These are phyloP conservation scores for Botrytis tulipae DNA, from an alignment of 2,329 filamentous ascomycete genomes.

Conservation along the genomic window DNA sequence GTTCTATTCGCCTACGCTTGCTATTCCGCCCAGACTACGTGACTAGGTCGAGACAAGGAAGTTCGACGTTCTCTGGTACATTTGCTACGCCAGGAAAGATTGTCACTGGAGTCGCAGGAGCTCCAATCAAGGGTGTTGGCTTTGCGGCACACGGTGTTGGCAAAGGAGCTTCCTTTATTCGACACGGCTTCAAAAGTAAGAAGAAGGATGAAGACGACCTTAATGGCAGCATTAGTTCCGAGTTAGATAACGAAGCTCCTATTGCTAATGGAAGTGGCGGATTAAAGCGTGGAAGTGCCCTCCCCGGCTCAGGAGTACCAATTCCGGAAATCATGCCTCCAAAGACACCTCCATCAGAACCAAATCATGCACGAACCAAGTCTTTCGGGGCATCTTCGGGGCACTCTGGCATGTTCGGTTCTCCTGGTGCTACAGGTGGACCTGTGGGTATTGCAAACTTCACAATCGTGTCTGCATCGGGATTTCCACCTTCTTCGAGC, in stretches of 20 bases:
- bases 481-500: conserved; percentile 73
- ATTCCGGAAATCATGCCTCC: conserved; percentile 24
- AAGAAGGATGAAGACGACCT: conserved; percentile 52
- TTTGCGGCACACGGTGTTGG: conserved; percentile 67
- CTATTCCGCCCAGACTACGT: conserved; percentile 94
- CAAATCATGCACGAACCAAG: conserved; percentile 46
- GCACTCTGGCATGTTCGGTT: conserved; percentile 59
- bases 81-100: conserved; percentile 87
- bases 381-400: conserved; percentile 65
- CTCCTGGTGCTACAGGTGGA: conserved; percentile 42
- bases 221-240: conserved; percentile 29
- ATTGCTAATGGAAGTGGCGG: conserved; percentile 38
- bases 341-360: conserved; percentile 34
- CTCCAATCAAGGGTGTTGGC: conserved; percentile 88
- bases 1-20: conserved; percentile 75
- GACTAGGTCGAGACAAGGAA: conserved; percentile 80
- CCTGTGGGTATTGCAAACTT: conserved; percentile 77
- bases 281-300: conserved; percentile 27
- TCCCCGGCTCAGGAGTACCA: conserved; percentile 18
- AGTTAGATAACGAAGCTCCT: conserved; percentile 43
- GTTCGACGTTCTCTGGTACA: conserved; percentile 87
- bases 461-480: conserved; percentile 73
- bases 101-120: conserved; percentile 75
- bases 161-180: conserved; percentile 87
- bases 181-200: conserved; percentile 74